Base-by-base conservation (phyloP, 192 early-diverging fungal species). In the Chytriomyces sp. region DNA sequence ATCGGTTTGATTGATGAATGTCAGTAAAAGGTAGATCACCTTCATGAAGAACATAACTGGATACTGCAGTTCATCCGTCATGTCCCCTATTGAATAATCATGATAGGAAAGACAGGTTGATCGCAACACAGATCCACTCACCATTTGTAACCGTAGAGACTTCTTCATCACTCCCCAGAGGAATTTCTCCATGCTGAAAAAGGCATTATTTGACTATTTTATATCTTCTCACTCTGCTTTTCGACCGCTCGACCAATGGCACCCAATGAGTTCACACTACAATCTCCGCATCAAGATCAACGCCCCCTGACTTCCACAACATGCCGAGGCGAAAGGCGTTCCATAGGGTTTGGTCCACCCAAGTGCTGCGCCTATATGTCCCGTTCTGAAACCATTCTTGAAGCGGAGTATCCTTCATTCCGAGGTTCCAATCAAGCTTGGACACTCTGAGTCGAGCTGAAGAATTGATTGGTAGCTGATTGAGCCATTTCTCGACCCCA, bases 281-380 rank as follows among this genome's bases (percentile, higher is more conserved):
- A 31, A 78, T 78, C 38, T 78, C 77, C 61, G 75, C 30, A 59
- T 78, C 77, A 8, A 78, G 12, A 60, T 78, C 75, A 0, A 72
- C 64, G 4, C 77, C 77, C 1, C 77, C 77, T 5, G 61, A 39
- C 32, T 78, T 59, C 26, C 54, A 78, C 5, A 78, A 17, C 14
- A 70, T 36, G 14, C 73, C 77, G 7, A 78, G 38, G 5, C 77
- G 65, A n/a, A 70, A 59, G 8, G 77, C 77, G 64, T 78, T 78
- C 2, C 77, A 72, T 25, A 78, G 70, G 39, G 75, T 78, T 37
- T 78, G 77, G n/a, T 57, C 64, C 17, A 78, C 74, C 77, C 77
- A 78, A 10, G 33, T 19, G 25, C 39, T 53, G 10, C 75, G 30
- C 30, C 39, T 73, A 40, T 55, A 75, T 12, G 14, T 19, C 12